Evolutionary conservation across 1,284 basidiomycete species (phyloP).

Genomic region (Acaromyces ingoldii): DNA sequence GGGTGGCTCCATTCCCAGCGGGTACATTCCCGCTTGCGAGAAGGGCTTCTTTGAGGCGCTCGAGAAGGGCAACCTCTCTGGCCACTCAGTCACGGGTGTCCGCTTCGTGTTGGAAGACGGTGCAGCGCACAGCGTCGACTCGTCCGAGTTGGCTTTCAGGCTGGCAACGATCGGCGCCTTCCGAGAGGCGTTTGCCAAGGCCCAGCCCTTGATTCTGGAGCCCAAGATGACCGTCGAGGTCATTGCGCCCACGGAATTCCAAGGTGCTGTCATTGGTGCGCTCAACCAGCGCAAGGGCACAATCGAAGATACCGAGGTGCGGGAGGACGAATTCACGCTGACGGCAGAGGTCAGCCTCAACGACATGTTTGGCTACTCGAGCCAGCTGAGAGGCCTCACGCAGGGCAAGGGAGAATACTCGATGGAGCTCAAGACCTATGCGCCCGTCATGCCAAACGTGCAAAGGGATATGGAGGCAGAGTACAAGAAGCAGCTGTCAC

Average conservation of each 20-base stretch:
- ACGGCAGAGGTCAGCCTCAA: conserved; percentile 88
- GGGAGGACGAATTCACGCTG: conserved; percentile 93
- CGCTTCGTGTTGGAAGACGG: conserved; percentile 89
- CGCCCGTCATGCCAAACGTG: conserved; percentile 79
- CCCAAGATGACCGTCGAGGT: conserved; percentile 99
- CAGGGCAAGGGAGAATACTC: conserved; percentile 68
- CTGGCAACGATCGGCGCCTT: conserved; percentile 85
- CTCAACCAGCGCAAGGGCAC: conserved; percentile 89
- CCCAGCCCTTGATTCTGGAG: conserved; percentile 79
- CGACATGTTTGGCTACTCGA: conserved; percentile 88
- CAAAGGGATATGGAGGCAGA: conserved; percentile 73
- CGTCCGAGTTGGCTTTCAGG: conserved; percentile 91
- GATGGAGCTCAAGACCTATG: conserved; percentile 82
- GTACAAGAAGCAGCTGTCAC: conserved; percentile 32
- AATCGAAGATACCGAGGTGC: conserved; percentile 91
- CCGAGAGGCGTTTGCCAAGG: conserved; percentile 77
- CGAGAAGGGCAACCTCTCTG: conserved; percentile 83
- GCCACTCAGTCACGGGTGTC: conserved; percentile 80
- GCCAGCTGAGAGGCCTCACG: conserved; percentile 73
- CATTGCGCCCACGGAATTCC: conserved; percentile 92
- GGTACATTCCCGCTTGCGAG: conserved; percentile 90
- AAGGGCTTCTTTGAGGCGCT: conserved; percentile 95
- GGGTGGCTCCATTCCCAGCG: conserved; percentile 83
- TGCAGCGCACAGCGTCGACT: conserved; percentile 89
- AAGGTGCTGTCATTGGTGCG: conserved; percentile 91